phyloP scores from a whole-genome alignment of 345 rosid species.

The Hibiscus trionum region DNA sequence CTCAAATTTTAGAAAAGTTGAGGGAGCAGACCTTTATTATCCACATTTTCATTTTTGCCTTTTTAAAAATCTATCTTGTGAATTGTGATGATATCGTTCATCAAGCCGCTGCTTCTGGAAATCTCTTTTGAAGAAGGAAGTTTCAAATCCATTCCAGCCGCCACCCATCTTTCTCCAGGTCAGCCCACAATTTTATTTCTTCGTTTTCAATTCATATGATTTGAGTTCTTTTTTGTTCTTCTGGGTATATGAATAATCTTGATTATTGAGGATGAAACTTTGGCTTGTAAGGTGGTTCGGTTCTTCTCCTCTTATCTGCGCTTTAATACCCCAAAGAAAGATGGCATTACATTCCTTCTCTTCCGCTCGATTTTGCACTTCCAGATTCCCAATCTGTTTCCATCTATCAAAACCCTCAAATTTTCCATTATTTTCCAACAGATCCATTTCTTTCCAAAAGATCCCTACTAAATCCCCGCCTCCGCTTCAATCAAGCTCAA shows the following conservation, averaged over 20 bases:
- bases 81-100: too few species aligned
- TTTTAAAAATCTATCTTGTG: too few species aligned
- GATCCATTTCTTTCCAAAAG: slow-evolving; percentile 38
- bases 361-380: slow-evolving; percentile 31
- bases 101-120: too few species aligned
- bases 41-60: too few species aligned
- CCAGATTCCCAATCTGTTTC: slow-evolving; percentile 26
- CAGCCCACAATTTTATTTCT: too few species aligned
- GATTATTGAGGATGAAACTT: not conserved
- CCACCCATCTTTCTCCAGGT: too few species aligned
- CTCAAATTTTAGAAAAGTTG: too few species aligned
- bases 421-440: slow-evolving; percentile 20
- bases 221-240: too few species aligned
- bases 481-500: slow-evolving; percentile 25
- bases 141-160: too few species aligned
- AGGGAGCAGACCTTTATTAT: too few species aligned
- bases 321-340: not conserved
- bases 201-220: too few species aligned
- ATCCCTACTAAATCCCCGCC: slow-evolving; percentile 16
- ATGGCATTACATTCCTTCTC: slow-evolving; percentile 15
- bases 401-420: slow-evolving; percentile 21
- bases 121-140: too few species aligned
- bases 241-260: not conserved
- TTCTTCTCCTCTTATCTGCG: not conserved
- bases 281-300: not conserved